Conservation (phyloP, 2,329 filamentous ascomycete genomes). For the Thermoascus crustaceus region DNA sequence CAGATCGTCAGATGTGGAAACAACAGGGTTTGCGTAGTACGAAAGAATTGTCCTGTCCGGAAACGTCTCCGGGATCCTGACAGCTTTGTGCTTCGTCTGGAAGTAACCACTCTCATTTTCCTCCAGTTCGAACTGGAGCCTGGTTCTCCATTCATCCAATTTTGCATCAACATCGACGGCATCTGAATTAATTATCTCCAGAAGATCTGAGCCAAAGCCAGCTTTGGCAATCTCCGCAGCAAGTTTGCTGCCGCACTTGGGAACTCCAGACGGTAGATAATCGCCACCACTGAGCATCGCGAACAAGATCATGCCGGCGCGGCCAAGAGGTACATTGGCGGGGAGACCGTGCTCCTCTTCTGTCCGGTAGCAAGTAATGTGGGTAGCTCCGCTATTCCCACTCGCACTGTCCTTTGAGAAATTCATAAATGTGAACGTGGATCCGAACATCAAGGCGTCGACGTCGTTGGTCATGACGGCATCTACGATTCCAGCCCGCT, state of each 20-base stretch:
- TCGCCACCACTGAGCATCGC: constrained; percentile 94
- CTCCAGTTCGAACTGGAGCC: constrained; percentile 64
- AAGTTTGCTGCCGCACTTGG: constrained; percentile 76
- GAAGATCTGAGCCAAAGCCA: constrained; percentile 69
- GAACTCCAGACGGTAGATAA: constrained; percentile 80
- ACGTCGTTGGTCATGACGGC: constrained; percentile 94
- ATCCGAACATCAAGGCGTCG: constrained; percentile 96
- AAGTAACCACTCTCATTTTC: constrained; percentile 83
- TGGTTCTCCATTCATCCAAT: constrained; percentile 61
- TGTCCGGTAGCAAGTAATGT: constrained; percentile 73
- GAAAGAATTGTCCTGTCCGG: constrained; percentile 70
- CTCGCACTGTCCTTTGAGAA: constrained; percentile 67
- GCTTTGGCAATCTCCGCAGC: constrained; percentile 85
- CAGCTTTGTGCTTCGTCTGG: constrained; percentile 61
- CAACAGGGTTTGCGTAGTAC: constrained; percentile 80
- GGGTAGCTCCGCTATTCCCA: constrained; percentile 60
- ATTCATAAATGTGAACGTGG: constrained; percentile 66
- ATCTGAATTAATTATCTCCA: constrained; percentile 51
- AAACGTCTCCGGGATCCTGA: constrained; percentile 72
- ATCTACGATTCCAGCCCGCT: constrained; percentile 75
- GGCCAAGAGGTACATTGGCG: constrained; percentile 48
- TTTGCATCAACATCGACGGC: constrained; percentile 19
- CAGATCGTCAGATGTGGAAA: constrained; percentile 57
- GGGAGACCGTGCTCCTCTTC: constrained; percentile 44
- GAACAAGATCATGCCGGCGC: constrained; percentile 86